Evolutionary conservation across 1,284 basidiomycete species (phyloP).

Genomic region (Pyrrhoderma noxium): DNA sequence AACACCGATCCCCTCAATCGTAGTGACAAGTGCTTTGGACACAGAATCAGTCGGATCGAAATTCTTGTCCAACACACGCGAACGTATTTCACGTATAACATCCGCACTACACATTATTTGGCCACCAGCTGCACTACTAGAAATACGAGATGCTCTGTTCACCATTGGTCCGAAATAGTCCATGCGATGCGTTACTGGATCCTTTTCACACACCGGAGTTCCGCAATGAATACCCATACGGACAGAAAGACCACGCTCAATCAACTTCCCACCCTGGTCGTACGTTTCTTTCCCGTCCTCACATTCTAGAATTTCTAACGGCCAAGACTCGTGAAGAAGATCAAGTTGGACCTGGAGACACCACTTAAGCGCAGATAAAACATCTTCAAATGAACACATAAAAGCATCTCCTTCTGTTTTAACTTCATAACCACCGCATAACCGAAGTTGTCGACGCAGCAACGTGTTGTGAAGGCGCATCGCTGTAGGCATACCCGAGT

Average conservation of each 20-base stretch:
- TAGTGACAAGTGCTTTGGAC: slow-evolving; percentile 50
- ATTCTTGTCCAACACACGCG: slow-evolving; percentile 48
- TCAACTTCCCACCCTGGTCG: slow-evolving; percentile 63
- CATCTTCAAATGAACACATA: slow-evolving; percentile 95
- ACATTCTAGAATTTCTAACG: slow-evolving; percentile 87
- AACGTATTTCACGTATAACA: slow-evolving; percentile 79
- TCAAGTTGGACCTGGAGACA: slow-evolving; percentile 84
- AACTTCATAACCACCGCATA: slow-evolving; percentile 97
- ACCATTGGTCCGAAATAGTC: slow-evolving; percentile 96
- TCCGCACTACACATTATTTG: slow-evolving; percentile 94
- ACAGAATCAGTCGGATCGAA: slow-evolving; percentile 45
- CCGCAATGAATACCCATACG: slow-evolving; percentile 99
- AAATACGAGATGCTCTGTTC: slow-evolving; percentile 86
- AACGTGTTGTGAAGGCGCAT: slow-evolving; percentile 90
- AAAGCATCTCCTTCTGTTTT: slow-evolving; percentile 99
- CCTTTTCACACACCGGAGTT: slow-evolving; percentile 83
- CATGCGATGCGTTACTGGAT: slow-evolving; percentile 94
- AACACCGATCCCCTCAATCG: slow-evolving; percentile 70
- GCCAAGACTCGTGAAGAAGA: slow-evolving; percentile 87
- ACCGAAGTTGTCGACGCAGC: slow-evolving; percentile 79
- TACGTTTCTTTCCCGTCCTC: slow-evolving; percentile 84
- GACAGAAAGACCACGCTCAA: slow-evolving; percentile 88
- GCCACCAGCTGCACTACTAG: slow-evolving; percentile 81
- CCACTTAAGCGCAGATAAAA: slow-evolving; percentile 87
- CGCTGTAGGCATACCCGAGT: slow-evolving; percentile 92